A percentile compares a stretch with the other conserved stretches of the same genome.
These are phyloP conservation scores for Butyriboletus appendiculatus DNA, from an alignment of 1,284 basidiomycete species.

Conservation along the genomic window DNA sequence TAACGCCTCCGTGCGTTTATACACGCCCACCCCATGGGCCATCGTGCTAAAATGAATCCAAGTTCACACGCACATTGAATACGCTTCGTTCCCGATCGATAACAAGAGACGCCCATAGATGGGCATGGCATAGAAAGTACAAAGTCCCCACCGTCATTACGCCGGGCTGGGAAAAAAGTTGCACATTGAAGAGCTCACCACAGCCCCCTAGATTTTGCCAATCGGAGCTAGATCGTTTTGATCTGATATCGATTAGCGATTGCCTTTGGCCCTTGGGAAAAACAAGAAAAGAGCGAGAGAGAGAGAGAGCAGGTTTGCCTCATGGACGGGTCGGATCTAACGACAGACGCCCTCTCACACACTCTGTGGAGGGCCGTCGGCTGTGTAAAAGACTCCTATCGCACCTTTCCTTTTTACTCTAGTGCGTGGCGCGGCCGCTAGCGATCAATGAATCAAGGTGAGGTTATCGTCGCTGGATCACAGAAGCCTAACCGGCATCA, in stretches of 20 bases:
- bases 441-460: conserved; percentile 17
- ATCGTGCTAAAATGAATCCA: no score
- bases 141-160: conserved; percentile 1
- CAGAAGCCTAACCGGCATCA: conserved; percentile 7
- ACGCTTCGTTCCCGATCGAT: no score
- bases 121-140: background rate
- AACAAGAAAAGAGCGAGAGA: no score
- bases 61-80: no score
- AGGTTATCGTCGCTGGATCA: conserved; percentile 14
- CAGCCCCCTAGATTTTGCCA: background rate
- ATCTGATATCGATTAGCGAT: conserved; percentile 25
- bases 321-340: conserved; percentile 18
- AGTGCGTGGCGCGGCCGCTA: conserved; percentile 6
- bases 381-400: conserved; percentile 3
- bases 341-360: background rate
- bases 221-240: conserved; percentile 21
- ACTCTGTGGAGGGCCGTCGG: background rate
- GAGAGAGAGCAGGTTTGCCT: no score
- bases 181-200: background rate
- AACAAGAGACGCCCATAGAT: no score
- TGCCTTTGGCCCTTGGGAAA: background rate
- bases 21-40: no score
- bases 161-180: background rate
- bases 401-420: background rate
- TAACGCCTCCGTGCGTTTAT: no score